Percentiles rank a stretch among this genome's conserved stretches.
phyloP scores from a whole-genome alignment of 345 rosid species.

The Rhodamnia rubescens region DNA sequence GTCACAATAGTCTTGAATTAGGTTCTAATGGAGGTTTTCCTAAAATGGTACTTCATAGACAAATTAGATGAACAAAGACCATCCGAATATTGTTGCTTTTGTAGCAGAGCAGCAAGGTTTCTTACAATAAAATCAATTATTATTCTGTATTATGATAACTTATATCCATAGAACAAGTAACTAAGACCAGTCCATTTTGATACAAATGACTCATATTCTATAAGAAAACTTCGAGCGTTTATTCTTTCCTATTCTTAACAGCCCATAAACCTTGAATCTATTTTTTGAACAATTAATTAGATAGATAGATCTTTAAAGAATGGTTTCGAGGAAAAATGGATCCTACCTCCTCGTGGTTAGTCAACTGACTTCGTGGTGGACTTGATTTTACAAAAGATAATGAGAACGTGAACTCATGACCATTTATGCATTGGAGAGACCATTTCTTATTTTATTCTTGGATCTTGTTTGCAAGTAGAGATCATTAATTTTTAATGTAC shows the following conservation, averaged over 20 bases:
- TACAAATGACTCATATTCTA: background rate
- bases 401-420: no score
- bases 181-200: background rate
- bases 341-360: background rate
- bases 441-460: background rate
- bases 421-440: no score
- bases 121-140: background rate
- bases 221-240: background rate
- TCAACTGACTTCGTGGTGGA: background rate
- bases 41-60: background rate
- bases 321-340: background rate
- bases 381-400: no score
- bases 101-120: no score
- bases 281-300: background rate
- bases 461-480: background rate
- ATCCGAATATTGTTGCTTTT: background rate
- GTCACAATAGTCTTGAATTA: background rate
- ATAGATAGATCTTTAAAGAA: background rate
- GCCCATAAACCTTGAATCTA: background rate
- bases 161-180: background rate
- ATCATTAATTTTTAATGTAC: background rate
- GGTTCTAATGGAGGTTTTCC: background rate
- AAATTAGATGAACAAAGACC: background rate
- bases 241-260: background rate
- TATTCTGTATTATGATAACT: background rate